Base-by-base conservation (phyloP, 129 eudicot species). In the Calendula officinalis region DNA sequence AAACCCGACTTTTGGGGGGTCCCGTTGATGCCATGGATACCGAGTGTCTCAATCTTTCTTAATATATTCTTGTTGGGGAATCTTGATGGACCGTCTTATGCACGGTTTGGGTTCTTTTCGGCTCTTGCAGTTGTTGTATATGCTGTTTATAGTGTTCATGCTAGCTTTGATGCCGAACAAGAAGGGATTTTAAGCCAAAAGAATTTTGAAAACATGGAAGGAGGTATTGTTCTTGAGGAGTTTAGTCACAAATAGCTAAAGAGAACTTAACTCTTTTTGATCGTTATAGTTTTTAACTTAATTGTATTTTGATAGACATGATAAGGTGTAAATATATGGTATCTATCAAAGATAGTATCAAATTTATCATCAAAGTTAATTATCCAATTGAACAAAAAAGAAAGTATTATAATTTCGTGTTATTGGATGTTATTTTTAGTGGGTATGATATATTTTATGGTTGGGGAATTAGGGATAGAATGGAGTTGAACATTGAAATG, bases 21-120 rank as follows among this genome's bases (percentile, higher is more conserved):
- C 44, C 97, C 97, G 0, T 44, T 90, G 49, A 86, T 90, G 95
- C 97, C 97, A 22, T 90, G 97, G 97, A 78, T 82, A 38, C 97
- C 97, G 6, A 79, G 81, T 2, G 60, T 75, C 34, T 90, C 95
- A 7, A 82, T 90, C 51, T 90, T 83, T 64, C 83, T 90, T 1
- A 82, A 90, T 63, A 75, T 90, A 56, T 90, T 90, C 83, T 70
- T 90, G 83, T 47, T 90, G 72, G 91, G 95, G 14, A 75, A 80
- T 66, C 81, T 90, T 14, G 95, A 90, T 64, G 76, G 76, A 53
- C 87, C 81, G 7, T 86, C 97, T 45, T 90, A 86, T 10, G 69
- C 70, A 9, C 78, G 97, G 49, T 90, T 90, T 38, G 95, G 83
- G 42, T 79, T 81, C 81, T 90, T 86, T 66, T 83, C 97, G 11